These are phyloP conservation scores for Athelia sp. DNA, from an alignment of 1,284 basidiomycete genomes.

Conservation along the genomic window DNA sequence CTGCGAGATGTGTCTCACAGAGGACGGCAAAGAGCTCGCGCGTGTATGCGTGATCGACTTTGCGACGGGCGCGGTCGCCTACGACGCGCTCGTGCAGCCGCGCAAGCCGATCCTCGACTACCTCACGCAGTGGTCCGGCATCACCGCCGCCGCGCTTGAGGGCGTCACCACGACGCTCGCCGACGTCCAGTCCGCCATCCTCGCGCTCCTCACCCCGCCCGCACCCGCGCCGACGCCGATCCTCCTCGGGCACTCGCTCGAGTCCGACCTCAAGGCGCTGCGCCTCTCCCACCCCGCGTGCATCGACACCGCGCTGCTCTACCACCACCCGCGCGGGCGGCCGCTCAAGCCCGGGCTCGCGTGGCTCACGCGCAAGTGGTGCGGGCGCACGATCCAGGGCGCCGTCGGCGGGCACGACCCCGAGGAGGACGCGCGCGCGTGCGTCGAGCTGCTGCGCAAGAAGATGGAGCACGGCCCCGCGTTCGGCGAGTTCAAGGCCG, in stretches of 20 bases:
- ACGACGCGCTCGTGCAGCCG: slow-evolving; percentile 86
- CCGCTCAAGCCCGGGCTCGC: slow-evolving; percentile 90
- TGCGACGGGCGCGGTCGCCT: slow-evolving; percentile 63
- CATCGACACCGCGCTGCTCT: slow-evolving; percentile 86
- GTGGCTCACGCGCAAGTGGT: slow-evolving; percentile 91
- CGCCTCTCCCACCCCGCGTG: slow-evolving; percentile 79
- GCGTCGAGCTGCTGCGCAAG: slow-evolving; percentile 74
- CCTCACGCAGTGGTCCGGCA: slow-evolving; percentile 90
- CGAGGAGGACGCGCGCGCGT: slow-evolving; percentile 86
- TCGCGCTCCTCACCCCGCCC: slow-evolving; percentile 49
- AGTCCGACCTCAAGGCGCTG: slow-evolving; percentile 84
- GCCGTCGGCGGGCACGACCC: slow-evolving; percentile 85
- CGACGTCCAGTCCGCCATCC: slow-evolving; percentile 69
- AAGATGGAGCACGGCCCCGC: slow-evolving; percentile 78
- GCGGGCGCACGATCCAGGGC: slow-evolving; percentile 79
- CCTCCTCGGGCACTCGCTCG: slow-evolving; percentile 90
- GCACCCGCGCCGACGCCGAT: slow-evolving; percentile 60
- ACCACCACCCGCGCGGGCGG: slow-evolving; percentile 85
- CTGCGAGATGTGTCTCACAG: slow-evolving; percentile 92
- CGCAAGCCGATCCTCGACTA: slow-evolving; percentile 80
- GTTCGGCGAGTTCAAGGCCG: slow-evolving; percentile 83
- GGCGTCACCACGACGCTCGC: slow-evolving; percentile 70
- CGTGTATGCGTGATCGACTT: slow-evolving; percentile 81
- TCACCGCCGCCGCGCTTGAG: slow-evolving; percentile 70
- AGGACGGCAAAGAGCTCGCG: slow-evolving; percentile 83